phyloP scores from a whole-genome alignment of 768 basidiomycete genomes.

The Mycena amicta region DNA sequence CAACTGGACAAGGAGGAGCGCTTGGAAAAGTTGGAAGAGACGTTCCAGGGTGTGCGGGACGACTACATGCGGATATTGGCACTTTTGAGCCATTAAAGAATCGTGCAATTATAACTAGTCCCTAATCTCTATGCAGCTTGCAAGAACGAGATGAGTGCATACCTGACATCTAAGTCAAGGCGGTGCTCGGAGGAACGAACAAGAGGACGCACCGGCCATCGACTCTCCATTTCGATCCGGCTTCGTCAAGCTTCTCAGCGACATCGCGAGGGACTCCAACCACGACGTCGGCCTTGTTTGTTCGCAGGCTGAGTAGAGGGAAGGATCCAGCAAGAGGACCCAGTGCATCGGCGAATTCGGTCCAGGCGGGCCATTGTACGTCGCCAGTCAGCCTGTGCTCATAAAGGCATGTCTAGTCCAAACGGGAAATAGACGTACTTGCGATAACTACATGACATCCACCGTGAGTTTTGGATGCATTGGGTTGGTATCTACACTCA shows the following conservation, averaged over 20 bases:
- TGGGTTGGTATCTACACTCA: conserved; percentile 41
- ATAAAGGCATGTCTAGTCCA: not conserved
- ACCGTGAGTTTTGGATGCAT: not conserved
- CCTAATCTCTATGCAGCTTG: not conserved
- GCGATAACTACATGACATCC: conserved; percentile 58
- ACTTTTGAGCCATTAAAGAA: conserved; percentile 36
- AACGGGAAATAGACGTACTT: conserved; percentile 55
- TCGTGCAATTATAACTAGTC: not conserved
- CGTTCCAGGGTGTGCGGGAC: conserved; percentile 81
- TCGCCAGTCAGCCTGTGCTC: conserved; percentile 81
- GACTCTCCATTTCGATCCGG: conserved; percentile 73
- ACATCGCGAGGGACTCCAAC: conserved; percentile 75
- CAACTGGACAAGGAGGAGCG: conserved; percentile 88
- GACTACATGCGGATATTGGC: conserved; percentile 84
- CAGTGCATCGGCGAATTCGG: conserved; percentile 71
- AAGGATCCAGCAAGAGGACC: conserved; percentile 81
- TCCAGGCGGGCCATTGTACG: conserved; percentile 82
- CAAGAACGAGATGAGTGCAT: conserved; percentile 35
- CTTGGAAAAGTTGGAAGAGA: conserved; percentile 88
- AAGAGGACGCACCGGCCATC: conserved; percentile 78
- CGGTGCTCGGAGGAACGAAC: too few species aligned
- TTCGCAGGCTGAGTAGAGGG: conserved; percentile 82
- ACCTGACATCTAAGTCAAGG: too few species aligned
- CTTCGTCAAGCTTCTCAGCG: conserved; percentile 67
- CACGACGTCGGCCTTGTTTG: conserved; percentile 94